Base-by-base conservation (phyloP, 169 alveolate species). In the Plasmodium reichenowi region DNA sequence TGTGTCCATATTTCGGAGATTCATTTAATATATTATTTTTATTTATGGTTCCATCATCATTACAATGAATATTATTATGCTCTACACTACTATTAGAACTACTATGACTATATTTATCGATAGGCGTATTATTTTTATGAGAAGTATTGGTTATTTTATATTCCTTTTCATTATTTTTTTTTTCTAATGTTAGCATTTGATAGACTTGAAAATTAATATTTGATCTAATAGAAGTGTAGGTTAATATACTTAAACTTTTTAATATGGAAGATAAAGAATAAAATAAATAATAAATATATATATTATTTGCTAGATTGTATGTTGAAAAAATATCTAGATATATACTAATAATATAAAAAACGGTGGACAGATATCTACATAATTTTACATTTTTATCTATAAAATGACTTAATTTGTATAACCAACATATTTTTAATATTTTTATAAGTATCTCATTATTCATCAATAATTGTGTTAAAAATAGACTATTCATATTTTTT, bases 371-470 rank as follows among this genome's bases (percentile, higher is more conserved):
- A 68, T 68, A 50, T 50, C 91, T 50, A 54, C 91, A 83, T 24
- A 54, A n/a, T 68, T 83, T 83, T 32, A 83, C 58, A 24, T 83
- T 83, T 38, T 63, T 83, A 68, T 83, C 83, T 2, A 83, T 62
- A 22, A 83, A 54, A 9, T 45, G 24, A 43, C 91, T 83, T 52
- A 83, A 63, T 43, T 83, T 83, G 62, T 70, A 83, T 17, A 83
- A 60, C 91, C 91, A 83, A 56, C 80, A 60, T 6, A 83, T 45
- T 68, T 12, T 67, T 63, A 83, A 59, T 3, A 83, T 72, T 63
- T 83, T 83, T 24, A 83, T 60, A n/a, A 83, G 50, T 20, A 83
- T 47, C 50, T 83, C 91, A 67, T 83, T 83, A 48, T 83, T 50
- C 15, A 83, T 7, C 26, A 83, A 58, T 26, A 63, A 26, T 20